These are phyloP conservation scores for Pythium chondricola DNA, from an alignment of 352 stramenopile genomes.

Conservation along the genomic window DNA sequence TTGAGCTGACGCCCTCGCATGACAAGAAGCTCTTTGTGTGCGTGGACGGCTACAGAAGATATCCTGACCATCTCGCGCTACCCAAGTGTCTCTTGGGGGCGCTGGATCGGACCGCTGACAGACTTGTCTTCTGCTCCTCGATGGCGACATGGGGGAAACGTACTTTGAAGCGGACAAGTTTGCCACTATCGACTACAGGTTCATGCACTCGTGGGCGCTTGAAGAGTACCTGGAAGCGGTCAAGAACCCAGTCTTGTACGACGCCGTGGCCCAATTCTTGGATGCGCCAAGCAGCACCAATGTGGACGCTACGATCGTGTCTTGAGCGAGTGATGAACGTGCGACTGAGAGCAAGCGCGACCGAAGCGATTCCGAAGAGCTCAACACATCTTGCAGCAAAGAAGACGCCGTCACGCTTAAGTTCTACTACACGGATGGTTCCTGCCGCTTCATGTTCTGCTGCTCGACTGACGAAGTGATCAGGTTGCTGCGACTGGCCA, in stretches of 20 bases:
- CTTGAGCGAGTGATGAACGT: constrained; percentile 2
- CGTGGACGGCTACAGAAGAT: not conserved
- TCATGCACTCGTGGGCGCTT: constrained; percentile 6
- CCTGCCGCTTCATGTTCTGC: constrained; percentile 22
- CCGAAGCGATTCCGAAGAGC: not conserved
- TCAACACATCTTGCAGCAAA: constrained; percentile 6
- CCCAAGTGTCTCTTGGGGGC: not conserved
- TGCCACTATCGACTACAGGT: not conserved
- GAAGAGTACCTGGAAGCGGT: constrained; percentile 4
- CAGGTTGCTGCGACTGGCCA: not conserved
- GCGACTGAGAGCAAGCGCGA: too few relatives aligned
- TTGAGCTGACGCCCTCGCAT: not conserved
- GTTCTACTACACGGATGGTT: constrained; percentile 23
- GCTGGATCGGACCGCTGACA: not conserved
- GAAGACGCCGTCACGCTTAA: constrained; percentile 12
- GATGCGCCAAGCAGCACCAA: too few relatives aligned
- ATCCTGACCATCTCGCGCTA: too few relatives aligned
- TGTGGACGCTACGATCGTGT: constrained; percentile 1
- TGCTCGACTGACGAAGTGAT: constrained; percentile 6
- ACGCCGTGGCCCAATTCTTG: too few relatives aligned
- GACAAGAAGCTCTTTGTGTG: not conserved
- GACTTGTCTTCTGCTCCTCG: constrained; percentile 3
- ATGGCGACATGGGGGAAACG: not conserved
- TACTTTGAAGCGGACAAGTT: not conserved
- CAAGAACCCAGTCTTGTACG: not conserved